A percentile compares a stretch with the other conserved stretches of the same genome.
phyloP scores from a whole-genome alignment of 2,329 filamentous ascomycete species.

The Epichloe gansuensis region DNA sequence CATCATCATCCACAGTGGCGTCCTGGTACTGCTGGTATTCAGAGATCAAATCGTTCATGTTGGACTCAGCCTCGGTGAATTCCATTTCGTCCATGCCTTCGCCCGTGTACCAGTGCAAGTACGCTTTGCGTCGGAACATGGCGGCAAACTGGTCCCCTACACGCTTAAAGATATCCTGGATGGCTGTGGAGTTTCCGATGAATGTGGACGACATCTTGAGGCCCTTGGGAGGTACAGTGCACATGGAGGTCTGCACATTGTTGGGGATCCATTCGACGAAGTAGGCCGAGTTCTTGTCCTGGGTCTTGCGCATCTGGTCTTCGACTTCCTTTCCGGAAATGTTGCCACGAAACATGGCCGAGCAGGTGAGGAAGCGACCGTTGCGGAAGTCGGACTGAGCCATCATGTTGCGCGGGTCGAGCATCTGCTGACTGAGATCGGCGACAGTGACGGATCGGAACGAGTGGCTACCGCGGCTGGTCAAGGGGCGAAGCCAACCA shows the following conservation, averaged over 20 bases:
- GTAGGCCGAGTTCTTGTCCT: constrained; percentile 99
- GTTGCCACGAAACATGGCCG: constrained; percentile 98
- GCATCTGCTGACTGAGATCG: constrained; percentile 99
- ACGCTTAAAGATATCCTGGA: constrained; percentile 99
- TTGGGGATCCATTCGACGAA: constrained; percentile 99
- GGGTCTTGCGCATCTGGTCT: constrained; percentile 99
- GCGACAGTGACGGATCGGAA: constrained; percentile 97
- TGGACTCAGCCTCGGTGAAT: constrained; percentile 99
- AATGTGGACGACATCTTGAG: constrained; percentile 99
- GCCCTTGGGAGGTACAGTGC: constrained; percentile 93
- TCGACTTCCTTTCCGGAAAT: constrained; percentile 99
- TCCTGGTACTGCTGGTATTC: constrained; percentile 99
- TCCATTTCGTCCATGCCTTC: constrained; percentile 99
- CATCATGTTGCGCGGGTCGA: constrained; percentile 99
- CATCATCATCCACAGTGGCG: constrained; percentile 90
- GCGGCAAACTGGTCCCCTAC: constrained; percentile 97
- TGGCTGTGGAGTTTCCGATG: constrained; percentile 96
- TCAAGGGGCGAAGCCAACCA: constrained; percentile 98
- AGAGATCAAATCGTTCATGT: constrained; percentile 99
- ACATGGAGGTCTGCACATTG: constrained; percentile 98
- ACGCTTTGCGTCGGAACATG: constrained; percentile 99
- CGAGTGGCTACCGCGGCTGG: constrained; percentile 68
- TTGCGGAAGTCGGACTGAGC: constrained; percentile 99
- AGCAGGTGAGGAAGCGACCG: constrained; percentile 98
- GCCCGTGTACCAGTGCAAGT: constrained; percentile 99